Evolutionary conservation across 495 filamentous ascomycete genomes (phyloP).

Genomic region (Paragyromitra xinjiangensis): DNA sequence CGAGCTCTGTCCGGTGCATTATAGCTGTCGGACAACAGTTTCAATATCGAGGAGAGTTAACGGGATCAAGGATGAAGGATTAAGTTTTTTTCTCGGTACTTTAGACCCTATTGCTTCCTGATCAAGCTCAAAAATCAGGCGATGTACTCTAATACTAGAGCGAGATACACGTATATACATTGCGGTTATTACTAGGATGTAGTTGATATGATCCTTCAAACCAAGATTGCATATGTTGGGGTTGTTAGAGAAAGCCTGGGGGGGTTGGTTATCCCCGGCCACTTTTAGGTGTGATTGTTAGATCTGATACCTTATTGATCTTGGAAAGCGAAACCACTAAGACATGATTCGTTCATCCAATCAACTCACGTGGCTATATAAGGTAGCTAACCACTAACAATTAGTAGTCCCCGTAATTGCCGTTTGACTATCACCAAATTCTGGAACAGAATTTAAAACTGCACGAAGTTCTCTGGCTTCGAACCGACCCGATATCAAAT

Average conservation of each 20-base stretch:
- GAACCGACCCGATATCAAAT: conserved; percentile 16
- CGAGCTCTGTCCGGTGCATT: conserved; percentile 6
- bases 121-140: not conserved
- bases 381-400: conserved; percentile 5
- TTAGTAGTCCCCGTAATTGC: conserved; percentile 12
- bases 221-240: conserved; percentile 14
- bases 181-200: not conserved
- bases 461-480: conserved; percentile 14
- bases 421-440: not conserved
- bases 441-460: conserved; percentile 25
- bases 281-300: conserved; percentile 14
- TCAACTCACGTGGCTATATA: conserved; percentile 26
- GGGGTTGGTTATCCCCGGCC: conserved; percentile 3
- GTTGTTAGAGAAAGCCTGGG: conserved; percentile 10
- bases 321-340: conserved; percentile 13
- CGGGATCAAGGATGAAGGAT: conserved; percentile 5
- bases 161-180: not conserved
- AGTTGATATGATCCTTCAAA: conserved; percentile 37
- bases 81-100: conserved; percentile 8
- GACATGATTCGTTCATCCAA: conserved; percentile 14
- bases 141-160: conserved; percentile 2
- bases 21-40: conserved; percentile 33
- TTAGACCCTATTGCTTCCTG: conserved; percentile 8
- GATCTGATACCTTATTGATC: not conserved
- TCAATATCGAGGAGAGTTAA: conserved; percentile 16